Conservation (phyloP, 768 basidiomycete genomes). For the Mycena vulgaris region DNA sequence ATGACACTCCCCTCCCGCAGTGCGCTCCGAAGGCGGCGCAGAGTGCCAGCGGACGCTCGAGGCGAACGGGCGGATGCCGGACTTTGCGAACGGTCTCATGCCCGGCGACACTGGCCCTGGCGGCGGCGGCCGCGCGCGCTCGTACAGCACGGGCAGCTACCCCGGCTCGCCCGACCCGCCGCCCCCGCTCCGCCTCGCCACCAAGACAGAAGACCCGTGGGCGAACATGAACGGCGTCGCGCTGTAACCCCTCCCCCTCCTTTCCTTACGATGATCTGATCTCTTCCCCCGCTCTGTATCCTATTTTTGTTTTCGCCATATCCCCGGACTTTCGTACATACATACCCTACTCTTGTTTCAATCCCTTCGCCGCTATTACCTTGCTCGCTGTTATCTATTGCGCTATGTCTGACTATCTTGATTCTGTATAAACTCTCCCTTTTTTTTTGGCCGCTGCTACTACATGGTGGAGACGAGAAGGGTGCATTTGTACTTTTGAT, state of each 20-base stretch:
- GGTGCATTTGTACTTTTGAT: not conserved
- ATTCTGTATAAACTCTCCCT: not conserved
- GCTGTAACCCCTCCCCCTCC: conserved; percentile 1
- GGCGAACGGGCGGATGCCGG: conserved; percentile 39
- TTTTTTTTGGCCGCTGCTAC: not conserved
- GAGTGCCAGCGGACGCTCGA: conserved; percentile 72
- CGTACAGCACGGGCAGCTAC: conserved; percentile 34
- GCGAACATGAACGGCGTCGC: conserved; percentile 37
- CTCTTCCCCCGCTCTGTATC: not conserved
- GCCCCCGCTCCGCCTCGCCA: conserved; percentile 12
- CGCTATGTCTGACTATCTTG: not conserved
- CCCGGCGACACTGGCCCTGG: not conserved
- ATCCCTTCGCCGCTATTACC: conserved; percentile 3
- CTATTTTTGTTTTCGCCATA: not conserved
- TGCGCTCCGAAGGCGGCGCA: conserved; percentile 86
- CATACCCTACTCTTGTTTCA: conserved; percentile 13
- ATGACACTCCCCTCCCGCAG: conserved; percentile 53
- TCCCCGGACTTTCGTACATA: conserved; percentile 15
- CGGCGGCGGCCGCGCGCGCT: conserved; percentile 14
- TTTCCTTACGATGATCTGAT: not conserved
- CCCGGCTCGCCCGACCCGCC: conserved; percentile 21
- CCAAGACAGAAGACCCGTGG: conserved; percentile 38
- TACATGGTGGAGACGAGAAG: not conserved
- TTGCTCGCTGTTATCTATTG: not conserved
- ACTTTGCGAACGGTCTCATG: conserved; percentile 48